Conservation (phyloP, 1,139 yeast genomes). For the Scheffersomyces segobiensis region DNA sequence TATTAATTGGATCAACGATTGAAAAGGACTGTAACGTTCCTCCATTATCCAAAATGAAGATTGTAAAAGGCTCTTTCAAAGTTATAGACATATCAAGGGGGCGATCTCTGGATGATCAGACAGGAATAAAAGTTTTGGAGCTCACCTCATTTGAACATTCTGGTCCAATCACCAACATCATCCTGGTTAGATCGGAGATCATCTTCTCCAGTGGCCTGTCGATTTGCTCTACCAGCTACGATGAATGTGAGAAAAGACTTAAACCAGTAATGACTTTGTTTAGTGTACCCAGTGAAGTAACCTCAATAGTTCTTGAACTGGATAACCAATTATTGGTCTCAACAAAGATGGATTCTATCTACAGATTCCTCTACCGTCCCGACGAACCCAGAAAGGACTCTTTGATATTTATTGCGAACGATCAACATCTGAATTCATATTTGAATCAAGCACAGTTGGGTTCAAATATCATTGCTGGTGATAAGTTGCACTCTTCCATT, state of each 20-base stretch:
- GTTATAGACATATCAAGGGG: slow-evolving; percentile 40
- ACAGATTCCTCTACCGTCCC: slow-evolving; percentile 21
- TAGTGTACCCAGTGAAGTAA: slow-evolving; percentile 39
- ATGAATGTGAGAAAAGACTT: slow-evolving; percentile 37
- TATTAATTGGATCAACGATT: slow-evolving; percentile 41
- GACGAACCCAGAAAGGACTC: slow-evolving; percentile 8
- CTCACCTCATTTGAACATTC: slow-evolving; percentile 38
- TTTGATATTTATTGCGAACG: slow-evolving; percentile 25
- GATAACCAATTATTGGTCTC: slow-evolving; percentile 24
- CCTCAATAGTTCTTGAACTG: slow-evolving; percentile 28
- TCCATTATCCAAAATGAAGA: slow-evolving; percentile 1
- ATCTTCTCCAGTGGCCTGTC: slow-evolving; percentile 34
- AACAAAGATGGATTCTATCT: slow-evolving; percentile 44
- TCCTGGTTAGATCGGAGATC: slow-evolving; percentile 36
- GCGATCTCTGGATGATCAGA: slow-evolving; percentile 15
- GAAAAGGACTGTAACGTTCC: slow-evolving; percentile 6
- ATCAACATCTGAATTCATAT: slow-evolving; percentile 37
- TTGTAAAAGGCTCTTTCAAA: slow-evolving; percentile 35
- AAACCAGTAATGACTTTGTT: slow-evolving; percentile 26
- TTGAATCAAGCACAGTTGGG: slow-evolving; percentile 37
- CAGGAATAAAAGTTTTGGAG: slow-evolving; percentile 28
- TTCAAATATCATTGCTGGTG: slow-evolving; percentile 36
- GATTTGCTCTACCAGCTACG: slow-evolving; percentile 41
- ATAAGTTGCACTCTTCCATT: slow-evolving; percentile 42
- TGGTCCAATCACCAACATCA: slow-evolving; percentile 37